A percentile compares a stretch with the other conserved stretches of the same genome.
phyloP scores from a whole-genome alignment of 2,329 filamentous ascomycete species.

The Raffaelea arxii region DNA sequence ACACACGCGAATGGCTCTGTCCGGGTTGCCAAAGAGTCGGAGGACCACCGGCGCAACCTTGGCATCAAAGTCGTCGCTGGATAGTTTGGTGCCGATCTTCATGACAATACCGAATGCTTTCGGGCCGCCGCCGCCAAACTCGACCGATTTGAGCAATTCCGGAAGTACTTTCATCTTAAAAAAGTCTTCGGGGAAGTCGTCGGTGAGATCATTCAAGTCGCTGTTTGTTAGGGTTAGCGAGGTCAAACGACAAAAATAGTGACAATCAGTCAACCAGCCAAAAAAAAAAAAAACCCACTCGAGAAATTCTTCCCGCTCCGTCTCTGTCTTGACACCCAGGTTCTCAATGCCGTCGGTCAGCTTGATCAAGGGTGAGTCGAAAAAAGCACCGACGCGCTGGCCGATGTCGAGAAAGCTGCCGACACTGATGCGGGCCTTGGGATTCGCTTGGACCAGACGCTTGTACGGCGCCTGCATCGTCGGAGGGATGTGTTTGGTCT shows the following conservation, averaged over 20 bases:
- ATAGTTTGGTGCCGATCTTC: constrained; percentile 81
- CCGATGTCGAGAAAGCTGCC: constrained; percentile 87
- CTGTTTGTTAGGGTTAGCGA: background rate
- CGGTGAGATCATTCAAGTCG: constrained; percentile 75
- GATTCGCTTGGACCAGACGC: constrained; percentile 76
- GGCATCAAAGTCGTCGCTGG: constrained; percentile 79
- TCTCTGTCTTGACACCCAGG: constrained; percentile 75
- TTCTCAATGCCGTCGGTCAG: constrained; percentile 89
- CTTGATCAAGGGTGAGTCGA: constrained; percentile 85
- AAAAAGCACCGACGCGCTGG: constrained; percentile 71
- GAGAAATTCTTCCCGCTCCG: constrained; percentile 77
- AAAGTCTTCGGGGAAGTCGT: constrained; percentile 96
- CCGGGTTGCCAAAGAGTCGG: constrained; percentile 80
- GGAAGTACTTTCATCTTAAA: constrained; percentile 96
- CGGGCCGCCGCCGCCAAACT: constrained; percentile 90
- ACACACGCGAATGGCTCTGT: constrained; percentile 84
- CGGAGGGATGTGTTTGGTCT: constrained; percentile 77
- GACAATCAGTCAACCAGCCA: too few species aligned
- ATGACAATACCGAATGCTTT: constrained; percentile 83
- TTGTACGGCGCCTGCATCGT: constrained; percentile 89
- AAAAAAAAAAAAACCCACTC: constrained; percentile 36
- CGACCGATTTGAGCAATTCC: constrained; percentile 95
- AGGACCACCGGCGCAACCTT: constrained; percentile 80
- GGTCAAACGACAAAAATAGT: background rate
- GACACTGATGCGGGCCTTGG: constrained; percentile 77